Evolutionary conservation across 2,329 filamentous ascomycete species (phyloP).

Genomic region (Aspergillus sp.): DNA sequence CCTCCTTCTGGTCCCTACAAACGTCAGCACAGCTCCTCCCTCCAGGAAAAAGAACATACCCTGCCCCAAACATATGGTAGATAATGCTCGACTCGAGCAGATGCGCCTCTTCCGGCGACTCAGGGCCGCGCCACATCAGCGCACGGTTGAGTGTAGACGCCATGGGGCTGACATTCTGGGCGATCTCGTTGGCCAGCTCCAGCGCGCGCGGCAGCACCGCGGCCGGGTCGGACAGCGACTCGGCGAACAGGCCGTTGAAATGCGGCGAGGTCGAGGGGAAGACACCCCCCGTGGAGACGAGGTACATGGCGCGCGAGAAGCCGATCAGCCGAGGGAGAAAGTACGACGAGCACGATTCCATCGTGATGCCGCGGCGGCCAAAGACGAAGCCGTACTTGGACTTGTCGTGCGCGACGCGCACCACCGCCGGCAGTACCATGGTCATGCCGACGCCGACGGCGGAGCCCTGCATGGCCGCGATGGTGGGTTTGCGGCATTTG

Average conservation of each 20-base stretch:
- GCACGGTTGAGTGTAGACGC: constrained; percentile 67
- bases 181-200: constrained; percentile 65
- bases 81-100: constrained; percentile 57
- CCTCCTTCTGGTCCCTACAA: constrained; percentile 63
- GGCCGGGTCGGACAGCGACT: constrained; percentile 57
- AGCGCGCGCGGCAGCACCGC: constrained; percentile 64
- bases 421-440: constrained; percentile 57
- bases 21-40: background rate
- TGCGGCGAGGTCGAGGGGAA: constrained; percentile 50
- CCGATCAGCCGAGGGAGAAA: constrained; percentile 71
- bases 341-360: constrained; percentile 70
- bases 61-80: constrained; percentile 37
- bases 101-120: constrained; percentile 66
- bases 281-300: constrained; percentile 62
- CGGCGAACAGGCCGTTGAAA: constrained; percentile 61
- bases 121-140: constrained; percentile 58
- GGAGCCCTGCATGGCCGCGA: constrained; percentile 55
- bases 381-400: constrained; percentile 76
- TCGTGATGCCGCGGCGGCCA: constrained; percentile 64
- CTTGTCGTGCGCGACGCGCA: constrained; percentile 52
- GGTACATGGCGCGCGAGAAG: constrained; percentile 29
- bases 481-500: constrained; percentile 56
- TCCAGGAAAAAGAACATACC: constrained; percentile 16
- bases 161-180: constrained; percentile 62
- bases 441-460: constrained; percentile 60